Percentiles rank a stretch among this genome's conserved stretches.
These are phyloP conservation scores for Fusarium palustre DNA, from an alignment of 2,329 filamentous ascomycete genomes.

Conservation along the genomic window DNA sequence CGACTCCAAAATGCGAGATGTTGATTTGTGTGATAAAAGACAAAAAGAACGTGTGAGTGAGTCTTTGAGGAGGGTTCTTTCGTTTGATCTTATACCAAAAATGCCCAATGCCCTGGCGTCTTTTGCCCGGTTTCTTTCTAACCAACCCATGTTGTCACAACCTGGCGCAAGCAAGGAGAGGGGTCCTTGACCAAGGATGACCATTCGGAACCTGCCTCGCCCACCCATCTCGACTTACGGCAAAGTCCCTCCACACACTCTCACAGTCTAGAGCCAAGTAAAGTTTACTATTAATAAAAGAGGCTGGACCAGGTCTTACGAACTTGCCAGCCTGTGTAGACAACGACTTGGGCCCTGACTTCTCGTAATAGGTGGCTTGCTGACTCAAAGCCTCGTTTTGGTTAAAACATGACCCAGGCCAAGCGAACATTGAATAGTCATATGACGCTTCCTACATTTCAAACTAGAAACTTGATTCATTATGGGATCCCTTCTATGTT, in stretches of 20 bases:
- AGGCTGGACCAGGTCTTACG: slow-evolving; percentile 12
- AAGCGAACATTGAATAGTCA: slow-evolving; percentile 9
- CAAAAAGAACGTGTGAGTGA: slow-evolving; percentile 4
- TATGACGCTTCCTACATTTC: slow-evolving; percentile 9
- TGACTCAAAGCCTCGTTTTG: slow-evolving; percentile 22
- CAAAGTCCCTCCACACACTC: slow-evolving; percentile 28
- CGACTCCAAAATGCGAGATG: not conserved
- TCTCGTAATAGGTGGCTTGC: slow-evolving; percentile 31
- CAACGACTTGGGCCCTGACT: slow-evolving; percentile 17
- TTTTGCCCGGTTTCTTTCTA: slow-evolving; percentile 46
- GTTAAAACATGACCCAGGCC: slow-evolving; percentile 20
- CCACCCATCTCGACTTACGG: slow-evolving; percentile 35
- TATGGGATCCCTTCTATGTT: slow-evolving; percentile 39
- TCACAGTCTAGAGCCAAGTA: slow-evolving; percentile 6
- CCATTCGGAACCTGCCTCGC: slow-evolving; percentile 34
- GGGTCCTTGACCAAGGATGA: slow-evolving; percentile 37
- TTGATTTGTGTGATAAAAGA: slow-evolving; percentile 12
- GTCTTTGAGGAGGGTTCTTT: slow-evolving; percentile 27
- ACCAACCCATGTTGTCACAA: slow-evolving; percentile 41
- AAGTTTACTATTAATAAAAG: slow-evolving; percentile 17
- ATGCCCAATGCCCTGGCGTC: slow-evolving; percentile 36
- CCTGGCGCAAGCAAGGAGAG: slow-evolving; percentile 39
- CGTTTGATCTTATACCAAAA: slow-evolving; percentile 44
- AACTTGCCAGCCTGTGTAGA: slow-evolving; percentile 7
- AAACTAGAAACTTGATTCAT: slow-evolving; percentile 17